Percentiles rank a stretch among this genome's conserved stretches.
Evolutionary conservation across 495 filamentous ascomycete genomes (phyloP).

Genomic region (Elaphomyces granulatus): DNA sequence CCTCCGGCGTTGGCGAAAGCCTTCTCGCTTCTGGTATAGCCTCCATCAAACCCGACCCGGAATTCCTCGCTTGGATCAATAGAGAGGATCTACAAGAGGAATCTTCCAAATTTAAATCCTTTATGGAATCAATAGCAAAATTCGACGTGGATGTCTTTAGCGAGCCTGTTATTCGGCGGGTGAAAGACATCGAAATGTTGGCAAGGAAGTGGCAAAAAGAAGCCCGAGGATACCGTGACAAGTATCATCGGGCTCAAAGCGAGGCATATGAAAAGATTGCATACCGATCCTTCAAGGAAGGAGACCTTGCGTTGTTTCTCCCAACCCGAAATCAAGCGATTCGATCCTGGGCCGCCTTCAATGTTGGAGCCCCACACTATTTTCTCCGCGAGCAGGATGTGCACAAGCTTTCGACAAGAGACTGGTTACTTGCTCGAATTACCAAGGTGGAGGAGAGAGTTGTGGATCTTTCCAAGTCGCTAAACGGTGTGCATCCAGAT

Average conservation of each 20-base stretch:
- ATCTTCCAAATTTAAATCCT: conserved; percentile 49
- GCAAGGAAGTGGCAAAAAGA: conserved; percentile 87
- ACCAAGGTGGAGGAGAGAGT: conserved; percentile 83
- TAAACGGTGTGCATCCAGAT: conserved; percentile 42
- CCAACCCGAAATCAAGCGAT: conserved; percentile 88
- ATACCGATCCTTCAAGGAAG: conserved; percentile 91
- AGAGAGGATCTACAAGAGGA: conserved; percentile 41
- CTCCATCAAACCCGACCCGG: conserved; percentile 40
- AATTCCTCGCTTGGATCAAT: conserved; percentile 65
- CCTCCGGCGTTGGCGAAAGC: conserved; percentile 42
- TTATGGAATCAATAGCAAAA: conserved; percentile 49
- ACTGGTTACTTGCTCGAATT: conserved; percentile 93
- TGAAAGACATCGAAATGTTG: conserved; percentile 80
- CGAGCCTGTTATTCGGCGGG: conserved; percentile 67
- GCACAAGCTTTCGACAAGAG: conserved; percentile 66
- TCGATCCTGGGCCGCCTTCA: conserved; percentile 96
- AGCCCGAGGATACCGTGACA: conserved; percentile 72
- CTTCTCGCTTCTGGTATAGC: conserved; percentile 46
- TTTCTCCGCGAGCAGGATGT: conserved; percentile 87
- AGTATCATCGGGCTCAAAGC: conserved; percentile 65
- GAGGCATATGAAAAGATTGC: conserved; percentile 95
- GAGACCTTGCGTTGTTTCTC: conserved; percentile 88
- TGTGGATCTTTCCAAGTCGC: conserved; percentile 74
- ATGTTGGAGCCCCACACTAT: conserved; percentile 90
- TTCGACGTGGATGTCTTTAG: conserved; percentile 74